Conservation (phyloP, 78 protist species). For the Dictyostelium brefeldianum region DNA sequence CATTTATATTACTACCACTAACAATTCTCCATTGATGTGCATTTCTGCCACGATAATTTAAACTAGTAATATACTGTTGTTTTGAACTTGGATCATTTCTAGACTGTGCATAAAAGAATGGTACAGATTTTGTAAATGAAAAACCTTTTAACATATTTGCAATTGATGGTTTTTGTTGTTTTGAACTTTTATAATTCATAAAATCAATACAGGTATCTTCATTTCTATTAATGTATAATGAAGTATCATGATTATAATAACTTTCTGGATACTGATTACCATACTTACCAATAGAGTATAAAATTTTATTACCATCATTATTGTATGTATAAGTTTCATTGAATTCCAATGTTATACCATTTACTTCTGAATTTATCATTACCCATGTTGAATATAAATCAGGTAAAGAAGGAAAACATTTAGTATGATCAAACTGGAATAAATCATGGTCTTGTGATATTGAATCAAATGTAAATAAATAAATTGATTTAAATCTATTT, state of each 20-base stretch:
- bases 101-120: neutral
- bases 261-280: neutral
- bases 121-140: neutral
- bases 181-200: no score
- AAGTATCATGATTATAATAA: neutral
- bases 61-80: neutral
- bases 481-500: neutral
- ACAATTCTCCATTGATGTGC: neutral
- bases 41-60: neutral
- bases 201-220: neutral
- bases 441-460: neutral
- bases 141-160: neutral
- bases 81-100: neutral
- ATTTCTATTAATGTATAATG: neutral
- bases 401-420: neutral
- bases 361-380: neutral
- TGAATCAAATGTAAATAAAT: neutral
- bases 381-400: neutral
- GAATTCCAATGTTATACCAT: neutral
- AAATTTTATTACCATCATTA: neutral
- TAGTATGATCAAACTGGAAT: no score
- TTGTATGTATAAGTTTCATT: neutral
- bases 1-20: neutral
- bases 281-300: neutral
- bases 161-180: neutral